Percentiles rank a stretch among this genome's conserved stretches.
These are phyloP conservation scores for Colletotrichum filicis DNA, from an alignment of 2,329 filamentous ascomycete species.

Conservation along the genomic window DNA sequence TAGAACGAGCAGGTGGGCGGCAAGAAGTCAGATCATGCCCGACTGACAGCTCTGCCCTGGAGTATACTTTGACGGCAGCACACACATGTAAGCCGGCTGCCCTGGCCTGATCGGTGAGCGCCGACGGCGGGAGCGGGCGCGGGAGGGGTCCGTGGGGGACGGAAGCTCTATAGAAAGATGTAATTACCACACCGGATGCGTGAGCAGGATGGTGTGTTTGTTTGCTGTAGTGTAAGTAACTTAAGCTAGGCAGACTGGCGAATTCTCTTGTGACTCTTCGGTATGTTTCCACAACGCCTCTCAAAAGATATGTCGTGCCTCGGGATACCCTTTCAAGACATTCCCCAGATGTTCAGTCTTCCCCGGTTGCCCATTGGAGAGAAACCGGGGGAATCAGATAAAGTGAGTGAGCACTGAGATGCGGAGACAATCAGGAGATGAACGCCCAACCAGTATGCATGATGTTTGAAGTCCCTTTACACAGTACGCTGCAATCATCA, in stretches of 20 bases:
- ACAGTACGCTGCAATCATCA: background rate
- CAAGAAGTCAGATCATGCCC: conserved; percentile 12
- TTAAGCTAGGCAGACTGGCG: background rate
- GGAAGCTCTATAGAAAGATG: background rate
- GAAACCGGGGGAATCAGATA: background rate
- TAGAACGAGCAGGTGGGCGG: background rate
- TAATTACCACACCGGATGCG: conserved; percentile 4
- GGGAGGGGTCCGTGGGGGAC: background rate
- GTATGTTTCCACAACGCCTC: background rate
- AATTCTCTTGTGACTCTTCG: background rate
- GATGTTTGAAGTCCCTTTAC: background rate
- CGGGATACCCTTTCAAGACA: background rate
- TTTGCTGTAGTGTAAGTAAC: background rate
- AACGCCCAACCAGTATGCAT: background rate
- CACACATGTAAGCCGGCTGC: background rate
- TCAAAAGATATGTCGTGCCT: background rate
- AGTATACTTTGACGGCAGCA: background rate
- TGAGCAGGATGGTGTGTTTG: conserved; percentile 8
- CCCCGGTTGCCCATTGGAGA: conserved; percentile 2
- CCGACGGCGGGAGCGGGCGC: conserved; percentile 5
- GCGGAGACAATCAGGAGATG: background rate
- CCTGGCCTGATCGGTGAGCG: conserved; percentile 18
- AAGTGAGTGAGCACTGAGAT: background rate
- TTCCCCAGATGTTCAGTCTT: background rate
- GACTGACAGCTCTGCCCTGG: background rate